phyloP scores from a whole-genome alignment of 192 early-diverging fungal genomes.

The Coemansia sp. region DNA sequence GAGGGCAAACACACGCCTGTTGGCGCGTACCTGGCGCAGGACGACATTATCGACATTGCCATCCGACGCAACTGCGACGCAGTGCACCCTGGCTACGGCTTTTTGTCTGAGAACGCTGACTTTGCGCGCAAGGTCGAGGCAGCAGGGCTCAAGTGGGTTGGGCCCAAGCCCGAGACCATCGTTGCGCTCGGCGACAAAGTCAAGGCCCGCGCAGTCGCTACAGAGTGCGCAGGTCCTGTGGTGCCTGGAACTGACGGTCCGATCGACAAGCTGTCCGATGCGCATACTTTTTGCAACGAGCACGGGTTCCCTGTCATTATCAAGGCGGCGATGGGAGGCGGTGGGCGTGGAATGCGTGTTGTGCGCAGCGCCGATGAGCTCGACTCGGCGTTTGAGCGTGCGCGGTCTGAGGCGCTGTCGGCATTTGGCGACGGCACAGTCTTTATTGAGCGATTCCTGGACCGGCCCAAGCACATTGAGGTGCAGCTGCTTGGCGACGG shows the following conservation, averaged over 20 bases:
- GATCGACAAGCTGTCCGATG: constrained; percentile 62
- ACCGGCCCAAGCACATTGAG: constrained; percentile 93
- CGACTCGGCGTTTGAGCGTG: constrained; percentile 76
- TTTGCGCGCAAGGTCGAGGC: constrained; percentile 88
- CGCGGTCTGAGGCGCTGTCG: constrained; percentile 81
- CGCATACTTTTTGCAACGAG: constrained; percentile 68
- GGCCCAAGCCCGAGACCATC: constrained; percentile 81
- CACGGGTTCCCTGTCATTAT: constrained; percentile 94
- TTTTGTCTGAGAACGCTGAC: constrained; percentile 88
- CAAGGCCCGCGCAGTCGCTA: constrained; percentile 82
- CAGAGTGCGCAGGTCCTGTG: constrained; percentile 76
- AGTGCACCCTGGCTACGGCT: constrained; percentile 97
- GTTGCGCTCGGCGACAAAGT: constrained; percentile 93
- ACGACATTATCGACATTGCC: constrained; percentile 88
- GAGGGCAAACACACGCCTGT: constrained; percentile 76
- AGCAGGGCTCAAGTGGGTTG: constrained; percentile 90
- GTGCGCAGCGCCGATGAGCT: constrained; percentile 72
- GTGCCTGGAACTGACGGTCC: constrained; percentile 93
- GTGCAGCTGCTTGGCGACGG: constrained; percentile 90
- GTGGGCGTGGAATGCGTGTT: constrained; percentile 95
- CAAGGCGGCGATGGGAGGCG: constrained; percentile 96
- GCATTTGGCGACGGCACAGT: constrained; percentile 97
- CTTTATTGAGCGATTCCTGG: constrained; percentile 91
- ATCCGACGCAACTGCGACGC: constrained; percentile 73
- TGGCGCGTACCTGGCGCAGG: constrained; percentile 92